Evolutionary conservation across 345 rosid genomes (phyloP).

Genomic region (Eucalyptus erythrocorys): DNA sequence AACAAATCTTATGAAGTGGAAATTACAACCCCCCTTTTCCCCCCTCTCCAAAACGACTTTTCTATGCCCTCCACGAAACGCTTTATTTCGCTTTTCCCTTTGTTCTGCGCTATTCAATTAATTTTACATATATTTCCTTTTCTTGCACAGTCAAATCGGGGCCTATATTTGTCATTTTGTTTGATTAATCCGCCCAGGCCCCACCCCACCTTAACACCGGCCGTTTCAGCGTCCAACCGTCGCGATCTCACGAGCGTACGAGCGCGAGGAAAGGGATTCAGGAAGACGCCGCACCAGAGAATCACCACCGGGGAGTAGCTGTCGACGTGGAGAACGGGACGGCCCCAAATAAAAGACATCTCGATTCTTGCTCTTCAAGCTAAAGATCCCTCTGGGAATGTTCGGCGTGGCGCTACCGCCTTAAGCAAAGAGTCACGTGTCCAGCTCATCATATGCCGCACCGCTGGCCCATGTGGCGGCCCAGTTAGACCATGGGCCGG

Average conservation of each 20-base stretch:
- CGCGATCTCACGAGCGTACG: not conserved
- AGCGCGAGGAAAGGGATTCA: not conserved
- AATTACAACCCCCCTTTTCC: too few species aligned
- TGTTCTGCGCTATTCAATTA: rapidly evolving
- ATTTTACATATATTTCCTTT: not conserved
- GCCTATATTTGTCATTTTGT: not conserved
- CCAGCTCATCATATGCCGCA: not conserved
- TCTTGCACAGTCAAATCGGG: not conserved
- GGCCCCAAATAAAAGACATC: not conserved
- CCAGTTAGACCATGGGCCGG: not conserved
- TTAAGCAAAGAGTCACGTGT: not conserved
- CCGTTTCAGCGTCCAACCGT: not conserved
- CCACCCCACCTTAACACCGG: rapidly evolving
- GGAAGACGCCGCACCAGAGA: not conserved
- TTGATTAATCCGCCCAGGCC: not conserved
- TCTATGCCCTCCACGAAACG: not conserved
- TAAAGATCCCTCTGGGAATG: not conserved
- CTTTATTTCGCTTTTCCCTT: not conserved
- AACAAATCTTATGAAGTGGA: too few species aligned
- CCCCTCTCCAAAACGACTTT: too few species aligned
- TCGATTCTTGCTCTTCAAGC: not conserved
- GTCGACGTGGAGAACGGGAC: not conserved
- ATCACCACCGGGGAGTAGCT: not conserved
- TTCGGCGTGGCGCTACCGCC: not conserved
- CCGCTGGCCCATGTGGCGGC: not conserved